Evolutionary conservation across 768 basidiomycete species (phyloP).

Genomic region (Artomyces pyxidatus): DNA sequence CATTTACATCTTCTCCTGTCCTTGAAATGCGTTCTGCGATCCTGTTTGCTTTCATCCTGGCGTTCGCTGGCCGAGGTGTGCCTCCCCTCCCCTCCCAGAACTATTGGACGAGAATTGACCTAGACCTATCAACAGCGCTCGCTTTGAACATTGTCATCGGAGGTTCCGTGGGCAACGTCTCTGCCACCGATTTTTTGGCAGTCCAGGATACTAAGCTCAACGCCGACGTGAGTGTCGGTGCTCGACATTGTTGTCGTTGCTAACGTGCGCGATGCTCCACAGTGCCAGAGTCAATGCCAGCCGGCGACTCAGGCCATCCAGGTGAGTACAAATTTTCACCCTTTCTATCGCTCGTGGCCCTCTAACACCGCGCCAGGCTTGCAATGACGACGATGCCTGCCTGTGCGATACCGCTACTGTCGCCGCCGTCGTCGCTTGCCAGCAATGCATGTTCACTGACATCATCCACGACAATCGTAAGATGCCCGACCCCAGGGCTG

Average conservation of each 20-base stretch:
- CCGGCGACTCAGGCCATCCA: slow-evolving; percentile 18
- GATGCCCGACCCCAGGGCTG: slow-evolving; percentile 44
- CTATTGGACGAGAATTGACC: not conserved
- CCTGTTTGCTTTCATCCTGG: slow-evolving; percentile 27
- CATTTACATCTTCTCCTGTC: slow-evolving; percentile 6
- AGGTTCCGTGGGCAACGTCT: slow-evolving; percentile 27
- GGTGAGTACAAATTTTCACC: no score
- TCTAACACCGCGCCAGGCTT: no score
- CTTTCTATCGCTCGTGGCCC: no score
- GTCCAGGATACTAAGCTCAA: slow-evolving; percentile 26
- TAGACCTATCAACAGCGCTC: slow-evolving; percentile 24
- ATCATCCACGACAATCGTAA: slow-evolving; percentile 43
- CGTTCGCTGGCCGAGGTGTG: slow-evolving; percentile 54
- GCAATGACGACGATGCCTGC: slow-evolving; percentile 39
- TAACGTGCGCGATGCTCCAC: slow-evolving; percentile 18
- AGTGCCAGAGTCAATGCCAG: slow-evolving; percentile 26
- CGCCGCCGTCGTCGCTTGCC: slow-evolving; percentile 38
- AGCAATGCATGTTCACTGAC: slow-evolving; percentile 59
- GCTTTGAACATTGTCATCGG: slow-evolving; percentile 44
- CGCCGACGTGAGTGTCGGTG: slow-evolving; percentile 20
- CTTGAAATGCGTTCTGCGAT: slow-evolving; percentile 20
- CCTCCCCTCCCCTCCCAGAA: not conserved
- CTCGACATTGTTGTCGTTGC: not conserved
- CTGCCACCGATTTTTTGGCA: slow-evolving; percentile 37
- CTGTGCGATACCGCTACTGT: slow-evolving; percentile 43